These are phyloP conservation scores for Fusarium torulosum DNA, from an alignment of 2,329 filamentous ascomycete genomes.

Conservation along the genomic window DNA sequence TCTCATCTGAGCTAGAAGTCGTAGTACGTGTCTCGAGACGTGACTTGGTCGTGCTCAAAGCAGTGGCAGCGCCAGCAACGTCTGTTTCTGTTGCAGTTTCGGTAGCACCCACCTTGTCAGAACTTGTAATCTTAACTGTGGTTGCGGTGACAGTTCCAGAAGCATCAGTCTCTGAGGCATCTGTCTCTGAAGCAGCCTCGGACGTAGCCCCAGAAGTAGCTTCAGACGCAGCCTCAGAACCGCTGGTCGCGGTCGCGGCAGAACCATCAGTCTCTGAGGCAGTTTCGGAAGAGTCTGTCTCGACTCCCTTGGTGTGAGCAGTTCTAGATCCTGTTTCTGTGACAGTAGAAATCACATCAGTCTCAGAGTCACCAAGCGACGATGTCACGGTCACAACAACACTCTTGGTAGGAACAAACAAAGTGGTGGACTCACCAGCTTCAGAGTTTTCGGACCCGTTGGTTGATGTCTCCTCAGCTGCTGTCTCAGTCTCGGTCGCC, in stretches of 20 bases:
- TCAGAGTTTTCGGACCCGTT: slow-evolving; percentile 35
- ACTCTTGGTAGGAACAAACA: slow-evolving; percentile 12
- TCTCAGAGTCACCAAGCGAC: slow-evolving; percentile 13
- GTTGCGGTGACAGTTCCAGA: slow-evolving; percentile 18
- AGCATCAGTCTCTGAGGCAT: not conserved
- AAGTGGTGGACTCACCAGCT: slow-evolving; percentile 36
- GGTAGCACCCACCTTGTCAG: slow-evolving; percentile 7
- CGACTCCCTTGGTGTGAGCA: slow-evolving; percentile 12
- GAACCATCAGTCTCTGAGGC: slow-evolving; percentile 9
- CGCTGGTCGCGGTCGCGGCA: slow-evolving; percentile 1
- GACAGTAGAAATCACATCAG: slow-evolving; percentile 28
- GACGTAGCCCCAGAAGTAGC: not conserved
- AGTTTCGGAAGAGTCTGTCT: slow-evolving; percentile 11
- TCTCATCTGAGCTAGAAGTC: slow-evolving; percentile 11
- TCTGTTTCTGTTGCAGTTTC: slow-evolving; percentile 9
- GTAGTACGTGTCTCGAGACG: slow-evolving; percentile 43
- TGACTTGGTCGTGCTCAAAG: slow-evolving; percentile 22
- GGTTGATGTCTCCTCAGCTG: slow-evolving; percentile 40
- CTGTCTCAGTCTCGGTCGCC: slow-evolving; percentile 25
- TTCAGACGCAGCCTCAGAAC: not conserved
- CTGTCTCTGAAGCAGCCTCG: not conserved
- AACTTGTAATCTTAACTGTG: slow-evolving; percentile 14
- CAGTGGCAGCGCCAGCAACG: slow-evolving; percentile 1
- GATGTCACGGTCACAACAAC: slow-evolving; percentile 11
- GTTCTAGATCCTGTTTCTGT: slow-evolving; percentile 30